Conservation (phyloP, 164 flowering plant genomes). For the Aristolochia contorta region DNA sequence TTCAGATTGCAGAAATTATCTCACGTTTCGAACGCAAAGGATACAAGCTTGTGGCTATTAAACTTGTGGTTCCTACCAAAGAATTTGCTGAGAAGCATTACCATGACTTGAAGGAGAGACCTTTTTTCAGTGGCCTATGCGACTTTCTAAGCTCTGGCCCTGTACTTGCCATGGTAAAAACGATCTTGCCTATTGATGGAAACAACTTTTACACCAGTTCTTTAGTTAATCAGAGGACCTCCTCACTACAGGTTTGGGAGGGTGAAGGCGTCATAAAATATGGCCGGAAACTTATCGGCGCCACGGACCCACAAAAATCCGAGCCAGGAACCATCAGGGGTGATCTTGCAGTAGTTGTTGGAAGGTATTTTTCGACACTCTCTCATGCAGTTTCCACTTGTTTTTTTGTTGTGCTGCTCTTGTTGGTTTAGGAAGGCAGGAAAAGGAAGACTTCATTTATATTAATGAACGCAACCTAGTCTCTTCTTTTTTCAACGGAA, state of each 20-base stretch:
- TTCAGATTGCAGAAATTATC: conserved; percentile 80
- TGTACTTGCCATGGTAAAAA: conserved; percentile 84
- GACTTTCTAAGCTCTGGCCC: conserved; percentile 99
- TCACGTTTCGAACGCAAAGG: conserved; percentile 95
- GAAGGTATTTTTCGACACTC: conserved; percentile 46
- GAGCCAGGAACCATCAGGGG: conserved; percentile 99
- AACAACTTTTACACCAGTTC: background rate
- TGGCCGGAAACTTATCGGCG: conserved; percentile 94
- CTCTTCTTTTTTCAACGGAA: too few relatives aligned
- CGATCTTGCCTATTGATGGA: background rate
- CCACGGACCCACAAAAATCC: conserved; percentile 95
- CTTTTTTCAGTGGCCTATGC: conserved; percentile 88
- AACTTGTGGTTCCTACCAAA: conserved; percentile 74
- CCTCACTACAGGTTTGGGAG: conserved; percentile 78
- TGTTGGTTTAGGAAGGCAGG: too few relatives aligned
- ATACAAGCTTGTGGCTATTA: conserved; percentile 85
- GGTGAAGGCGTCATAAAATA: conserved; percentile 95
- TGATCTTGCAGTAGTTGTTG: conserved; percentile 92
- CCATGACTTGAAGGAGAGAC: conserved; percentile 89
- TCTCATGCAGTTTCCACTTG: background rate
- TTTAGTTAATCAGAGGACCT: background rate
- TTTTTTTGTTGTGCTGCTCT: too few relatives aligned
- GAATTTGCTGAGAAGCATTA: conserved; percentile 90
- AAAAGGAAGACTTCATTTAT: too few relatives aligned
- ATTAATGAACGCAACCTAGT: too few relatives aligned